Conservation (phyloP, 75 land plant genomes). For the Picea sitchensis region DNA sequence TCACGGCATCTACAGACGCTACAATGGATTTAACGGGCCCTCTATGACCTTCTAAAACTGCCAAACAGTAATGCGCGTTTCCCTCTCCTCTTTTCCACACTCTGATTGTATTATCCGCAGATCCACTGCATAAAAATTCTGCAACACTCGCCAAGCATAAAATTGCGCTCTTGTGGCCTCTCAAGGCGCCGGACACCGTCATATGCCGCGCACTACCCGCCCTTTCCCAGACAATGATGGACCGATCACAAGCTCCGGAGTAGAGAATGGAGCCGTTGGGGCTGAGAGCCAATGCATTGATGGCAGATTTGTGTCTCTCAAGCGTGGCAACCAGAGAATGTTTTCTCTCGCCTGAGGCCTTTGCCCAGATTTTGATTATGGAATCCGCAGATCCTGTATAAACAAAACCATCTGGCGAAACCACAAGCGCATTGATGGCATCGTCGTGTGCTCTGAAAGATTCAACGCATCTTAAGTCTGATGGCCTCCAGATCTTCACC, state of each 20-base stretch:
- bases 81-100: slow-evolving; percentile 40
- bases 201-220: slow-evolving; percentile 19
- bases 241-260: slow-evolving; percentile 62
- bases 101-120: slow-evolving; percentile 56
- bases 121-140: slow-evolving; percentile 54
- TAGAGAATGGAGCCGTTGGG: slow-evolving; percentile 42
- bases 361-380: slow-evolving; percentile 41
- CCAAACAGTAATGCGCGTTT: slow-evolving; percentile 34
- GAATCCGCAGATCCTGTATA: slow-evolving; percentile 55
- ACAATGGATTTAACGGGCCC: slow-evolving; percentile 49
- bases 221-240: slow-evolving; percentile 58
- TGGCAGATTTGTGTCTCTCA: slow-evolving; percentile 50
- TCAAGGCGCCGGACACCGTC: slow-evolving; percentile 36
- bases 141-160: slow-evolving; percentile 45
- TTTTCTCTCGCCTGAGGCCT: slow-evolving; percentile 6
- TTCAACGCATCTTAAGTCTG: slow-evolving; percentile 59
- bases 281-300: slow-evolving; percentile 68
- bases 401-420: slow-evolving; percentile 33
- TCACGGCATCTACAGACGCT: neutral
- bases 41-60: slow-evolving; percentile 54
- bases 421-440: slow-evolving; percentile 46
- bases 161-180: slow-evolving; percentile 53
- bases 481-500: slow-evolving; percentile 64
- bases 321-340: slow-evolving; percentile 39
- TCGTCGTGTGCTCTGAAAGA: slow-evolving; percentile 51